Evolutionary conservation across 2,329 filamentous ascomycete genomes (phyloP), one percentile per base, ranked within the genome.

Genomic region (Leptographium lundbergii): DNA sequence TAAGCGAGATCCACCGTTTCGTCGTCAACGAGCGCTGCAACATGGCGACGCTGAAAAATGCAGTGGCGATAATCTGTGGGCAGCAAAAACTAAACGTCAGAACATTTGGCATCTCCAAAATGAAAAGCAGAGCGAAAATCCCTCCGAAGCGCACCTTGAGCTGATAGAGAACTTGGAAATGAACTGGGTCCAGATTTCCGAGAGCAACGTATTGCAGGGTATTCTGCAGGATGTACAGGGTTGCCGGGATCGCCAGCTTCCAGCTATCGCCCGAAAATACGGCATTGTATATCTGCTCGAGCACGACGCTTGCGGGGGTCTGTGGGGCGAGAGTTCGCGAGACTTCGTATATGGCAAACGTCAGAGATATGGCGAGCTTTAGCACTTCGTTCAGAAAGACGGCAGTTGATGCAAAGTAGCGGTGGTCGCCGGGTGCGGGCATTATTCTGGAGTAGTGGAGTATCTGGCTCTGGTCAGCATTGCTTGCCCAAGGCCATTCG

Each of bases 401-500:
- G 51, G 92, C 91, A 11, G 94, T 97, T 50, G 91, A 96, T 47
- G 92, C 86, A 66, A 94, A 89, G 73, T 96, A 97, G 69, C 91
- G 86, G 68, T 91, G 89, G 65, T 90, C 89, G 69, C 86, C 85
- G 11, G 81, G 78, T 11, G 85, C 80, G n/a, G 91, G 88, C 91
- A 96, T 96, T 61, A 95, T 85, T 64, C 91, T 84, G 34, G 91
- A 96, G 72, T 97, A 96, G 75, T 96, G 92, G 80, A 96, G 88
- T 13, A 60, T 56, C 59, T 59, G 29, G 13, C 27, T 39, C 42
- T 34, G 34, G 47, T 58, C 27, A 52, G 56, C 36, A 45, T 3
- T 39, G 10, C 19, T 7, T 32, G 9, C 17, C 22, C 7, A 14
- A 13, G n/a, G 32, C n/a, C 29, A 22, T 19, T 6, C 11, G 5